Base-by-base conservation (phyloP, 352 stramenopile species). In the Saprolegnia parasitica region DNA sequence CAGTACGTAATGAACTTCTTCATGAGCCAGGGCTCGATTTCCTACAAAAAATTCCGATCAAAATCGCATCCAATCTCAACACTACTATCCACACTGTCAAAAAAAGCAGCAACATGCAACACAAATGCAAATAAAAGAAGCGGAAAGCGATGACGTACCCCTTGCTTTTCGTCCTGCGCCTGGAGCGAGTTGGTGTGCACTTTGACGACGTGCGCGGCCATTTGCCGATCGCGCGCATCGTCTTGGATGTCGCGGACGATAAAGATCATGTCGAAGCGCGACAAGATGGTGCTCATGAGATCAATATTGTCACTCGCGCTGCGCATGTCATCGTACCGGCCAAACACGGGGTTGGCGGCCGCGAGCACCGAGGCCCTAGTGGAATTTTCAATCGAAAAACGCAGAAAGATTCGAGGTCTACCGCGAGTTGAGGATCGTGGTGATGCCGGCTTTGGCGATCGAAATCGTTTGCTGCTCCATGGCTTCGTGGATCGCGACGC, bases 391-490 rank as follows among this genome's bases (percentile, higher is more conserved):
- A 49, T n/a, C 13, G 42, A 35, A 35, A 35, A 2, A 35, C 29
- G 2, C n/a, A 6, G 29, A 35, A 35, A 35, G 5, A 35, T 6
- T 6, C 29, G 29, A 6, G 2, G 29, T 35, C 29, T 76, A 81
- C 23, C 96, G 83, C 24, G 85, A 98, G 77, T 99, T 99, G 21
- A 99, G 81, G 54, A 99, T 98, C 1, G 97, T 99, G 0, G 96
- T 99, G 74, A 99, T 99, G 35, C 97, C 97, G 5, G 97, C 97
- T 71, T 99, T 99, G 15, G 97, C 97, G 49, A 99, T 96, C 61
- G 92, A 98, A 71, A 99, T 99, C 6, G 98, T 99, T 74, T 99
- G 98, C 77, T 99, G 98, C 78, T 99, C 98, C 98, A 99, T 99
- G 11, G 97, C 97, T 79, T 99, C 97, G 77, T 99, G 97, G 72